phyloP scores from a whole-genome alignment of 139 green algal species.

The Ostreobium quekettii region DNA sequence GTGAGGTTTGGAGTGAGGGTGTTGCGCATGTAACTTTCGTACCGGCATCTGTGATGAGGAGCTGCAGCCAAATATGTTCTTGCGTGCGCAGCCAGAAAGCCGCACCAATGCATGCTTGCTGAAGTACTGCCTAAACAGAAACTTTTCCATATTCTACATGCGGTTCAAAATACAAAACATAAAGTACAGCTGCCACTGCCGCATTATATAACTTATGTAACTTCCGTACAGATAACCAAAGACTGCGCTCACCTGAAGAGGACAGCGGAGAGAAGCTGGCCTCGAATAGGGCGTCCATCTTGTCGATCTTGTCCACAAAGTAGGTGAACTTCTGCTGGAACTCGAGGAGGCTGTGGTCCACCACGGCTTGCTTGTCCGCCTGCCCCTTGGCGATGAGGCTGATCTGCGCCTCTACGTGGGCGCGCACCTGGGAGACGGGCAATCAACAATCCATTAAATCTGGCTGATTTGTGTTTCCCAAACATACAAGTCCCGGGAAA shows the following conservation, averaged over 20 bases:
- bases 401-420: slow-evolving; percentile 82
- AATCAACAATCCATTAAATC: too few species aligned
- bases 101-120: too few species aligned
- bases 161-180: neutral
- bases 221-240: neutral
- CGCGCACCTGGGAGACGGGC: slow-evolving; percentile 38
- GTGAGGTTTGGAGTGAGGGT: too few species aligned
- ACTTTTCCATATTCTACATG: slow-evolving; percentile 1
- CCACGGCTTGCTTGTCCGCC: slow-evolving; percentile 62
- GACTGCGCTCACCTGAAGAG: slow-evolving; percentile 41
- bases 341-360: slow-evolving; percentile 53
- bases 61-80: too few species aligned
- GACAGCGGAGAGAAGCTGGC: slow-evolving; percentile 73
- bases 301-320: slow-evolving; percentile 58
- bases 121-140: too few species aligned
- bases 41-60: too few species aligned
- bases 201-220: too few species aligned
- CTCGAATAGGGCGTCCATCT: slow-evolving; percentile 90
- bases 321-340: slow-evolving; percentile 68
- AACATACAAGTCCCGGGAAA: too few species aligned
- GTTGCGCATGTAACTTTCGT: too few species aligned
- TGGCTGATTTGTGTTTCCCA: too few species aligned
- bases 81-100: too few species aligned
- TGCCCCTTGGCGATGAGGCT: slow-evolving; percentile 66
- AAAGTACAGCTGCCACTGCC: too few species aligned